Base-by-base conservation (phyloP, 2,329 filamentous ascomycete species). In the Fusarium floridanum region DNA sequence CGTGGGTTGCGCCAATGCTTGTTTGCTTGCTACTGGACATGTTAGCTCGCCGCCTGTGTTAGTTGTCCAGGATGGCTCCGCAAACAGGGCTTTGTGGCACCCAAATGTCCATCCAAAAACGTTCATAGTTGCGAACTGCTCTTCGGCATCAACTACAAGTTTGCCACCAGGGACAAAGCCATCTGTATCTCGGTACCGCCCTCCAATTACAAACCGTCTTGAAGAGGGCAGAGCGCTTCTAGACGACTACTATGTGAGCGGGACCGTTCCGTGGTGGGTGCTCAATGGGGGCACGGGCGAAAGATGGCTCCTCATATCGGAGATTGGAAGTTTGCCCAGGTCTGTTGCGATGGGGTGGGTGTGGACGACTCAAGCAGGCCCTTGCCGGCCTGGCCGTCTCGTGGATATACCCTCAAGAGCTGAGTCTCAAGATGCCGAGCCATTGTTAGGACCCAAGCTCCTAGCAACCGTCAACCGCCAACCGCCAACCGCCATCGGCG, bases 151-250 rank as follows among this genome's bases (percentile, higher is more conserved):
- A 61, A 53, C 62, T 62, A 41, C 22, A 37, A 22, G 45, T 70
- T 75, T 70, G 69, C 69, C 72, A 75, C 72, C 32, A 16, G 34
- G 41, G 56, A 50, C 37, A 62, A 66, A 61, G 50, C 50, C 43
- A 66, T 53, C n/a, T 53, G 43, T 22, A 41, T 56, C 22, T 43
- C 36, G 45, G n/a, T 43, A 43, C 36, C 37, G 59, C 50, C 17
- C 61, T 48, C 53, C 36, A 43, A 55, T 37, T 11, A 24, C n/a
- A 29, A n/a, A 39, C n/a, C 29, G 36, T 37, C 16, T 27, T 20
- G 48, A 7, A 22, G 27, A 39, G 14, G 39, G 24, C 50, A 48
- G 20, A 8, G 24, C 17, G 16, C 41, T 69, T 68, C 39, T 37
- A 41, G n/a, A 41, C 37, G 57, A 57, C 61, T 41, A 34, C 39